Evolutionary conservation across 805 yeast genomes (phyloP), one percentile per base, ranked within the genome.

Genomic region (Starmerella etchellsii): DNA sequence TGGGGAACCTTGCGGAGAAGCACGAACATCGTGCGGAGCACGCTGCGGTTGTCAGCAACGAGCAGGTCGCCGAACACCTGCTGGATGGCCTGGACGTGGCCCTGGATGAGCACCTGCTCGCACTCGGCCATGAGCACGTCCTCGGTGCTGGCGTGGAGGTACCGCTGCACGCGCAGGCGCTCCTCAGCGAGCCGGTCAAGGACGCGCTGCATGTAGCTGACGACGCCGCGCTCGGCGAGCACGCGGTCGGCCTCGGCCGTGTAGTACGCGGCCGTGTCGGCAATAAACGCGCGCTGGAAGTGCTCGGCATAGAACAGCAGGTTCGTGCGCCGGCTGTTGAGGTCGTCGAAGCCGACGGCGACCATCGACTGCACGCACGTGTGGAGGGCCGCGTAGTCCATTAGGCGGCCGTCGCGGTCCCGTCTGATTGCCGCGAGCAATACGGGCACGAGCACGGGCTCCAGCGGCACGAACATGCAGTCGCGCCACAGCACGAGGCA

Each of bases 401-500:
- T 80, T 25, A 74, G 70, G 54, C 78, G 78, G 46, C 85, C 84
- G 50, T 79, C 72, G 54, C 98, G 72, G 60, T 85, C 94, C 38
- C 68, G 63, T 52, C 75, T 78, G 41, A 93, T 78, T 56, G 80
- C 78, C 25, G 71, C 74, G 59, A 88, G 69, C 24, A 88, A 75
- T 54, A 88, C 88, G 15, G 60, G 59, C 48, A 84, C 74, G 40
- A 93, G 67, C 7, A 55, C 56, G 4, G 69, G 69, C 34, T 74
- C 68, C 54, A 84, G 73, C 21, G 73, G 70, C 47, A 71, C 70
- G 60, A 91, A 88, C 73, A 91, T 71, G 44, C 75, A 73, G 44
- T 76, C 74, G 55, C 81, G 78, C 99, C 99, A 91, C 36, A 82
- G 78, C 50, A 85, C 69, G 39, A 88, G 65, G 38, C 95, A 81